phyloP scores from a whole-genome alignment of 2,329 filamentous ascomycete species.

The Trichoderma semiorbis region DNA sequence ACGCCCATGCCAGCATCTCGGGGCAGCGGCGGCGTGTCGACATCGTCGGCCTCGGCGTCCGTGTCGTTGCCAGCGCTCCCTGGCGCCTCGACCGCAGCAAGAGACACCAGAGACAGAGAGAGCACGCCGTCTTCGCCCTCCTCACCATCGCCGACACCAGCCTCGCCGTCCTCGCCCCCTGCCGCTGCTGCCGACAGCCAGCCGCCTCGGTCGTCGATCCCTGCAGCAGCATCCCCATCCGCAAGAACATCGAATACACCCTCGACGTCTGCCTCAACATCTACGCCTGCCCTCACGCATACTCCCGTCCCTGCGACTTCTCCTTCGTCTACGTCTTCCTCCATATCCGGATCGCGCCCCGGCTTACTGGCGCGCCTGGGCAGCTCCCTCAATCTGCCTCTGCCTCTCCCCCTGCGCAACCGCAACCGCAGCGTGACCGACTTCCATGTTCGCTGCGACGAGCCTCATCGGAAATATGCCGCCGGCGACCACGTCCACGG shows the following conservation, averaged over 20 bases:
- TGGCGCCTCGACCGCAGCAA: not conserved
- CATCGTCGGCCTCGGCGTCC: constrained; percentile 23
- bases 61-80: constrained; percentile 24
- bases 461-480: constrained; percentile 72
- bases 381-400: constrained; percentile 41
- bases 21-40: constrained; percentile 23
- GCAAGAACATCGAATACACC: not conserved
- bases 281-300: not conserved
- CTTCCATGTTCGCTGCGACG: constrained; percentile 73
- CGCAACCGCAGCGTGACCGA: constrained; percentile 66
- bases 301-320: not conserved
- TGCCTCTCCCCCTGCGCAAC: constrained; percentile 48
- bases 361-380: constrained; percentile 51
- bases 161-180: constrained; percentile 20
- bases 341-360: constrained; percentile 32
- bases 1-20: constrained; percentile 24
- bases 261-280: not conserved
- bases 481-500: constrained; percentile 74
- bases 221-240: not conserved
- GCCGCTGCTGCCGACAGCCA: not conserved
- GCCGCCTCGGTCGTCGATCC: not conserved
- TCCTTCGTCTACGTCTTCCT: constrained; percentile 25
- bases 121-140: not conserved
- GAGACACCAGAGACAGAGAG: not conserved
- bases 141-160: constrained; percentile 21